Percentiles rank a stretch among this genome's conserved stretches.
Conservation (phyloP, 1,284 basidiomycete species). For the Trichosporon sp. region DNA sequence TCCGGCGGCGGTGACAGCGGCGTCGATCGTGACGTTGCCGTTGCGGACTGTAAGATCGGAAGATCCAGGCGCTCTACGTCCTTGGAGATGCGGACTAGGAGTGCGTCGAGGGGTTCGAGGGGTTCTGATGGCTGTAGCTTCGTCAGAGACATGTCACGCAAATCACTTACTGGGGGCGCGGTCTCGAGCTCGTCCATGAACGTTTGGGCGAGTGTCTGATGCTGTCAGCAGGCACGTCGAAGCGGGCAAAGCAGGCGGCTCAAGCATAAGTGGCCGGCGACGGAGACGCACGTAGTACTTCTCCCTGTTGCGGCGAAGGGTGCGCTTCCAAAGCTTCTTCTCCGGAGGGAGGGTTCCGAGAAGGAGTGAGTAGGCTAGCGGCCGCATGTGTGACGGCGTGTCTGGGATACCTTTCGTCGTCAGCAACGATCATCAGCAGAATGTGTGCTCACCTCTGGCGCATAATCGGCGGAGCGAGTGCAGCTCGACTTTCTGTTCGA, state of each 20-base stretch:
- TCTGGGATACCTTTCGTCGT: conserved; percentile 50
- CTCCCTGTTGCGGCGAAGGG: conserved; percentile 32
- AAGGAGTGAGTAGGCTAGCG: conserved; percentile 51
- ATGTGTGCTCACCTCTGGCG: conserved; percentile 41
- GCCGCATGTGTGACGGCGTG: conserved; percentile 51
- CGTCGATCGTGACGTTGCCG: conserved; percentile 33
- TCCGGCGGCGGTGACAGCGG: conserved; percentile 33
- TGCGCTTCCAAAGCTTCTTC: conserved; percentile 48
- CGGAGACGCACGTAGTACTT: conserved; percentile 46
- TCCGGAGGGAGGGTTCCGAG: conserved; percentile 45
- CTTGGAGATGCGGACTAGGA: conserved; percentile 46
- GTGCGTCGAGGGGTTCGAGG: conserved; percentile 38
- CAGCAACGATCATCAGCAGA: not conserved
- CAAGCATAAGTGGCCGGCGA: not conserved
- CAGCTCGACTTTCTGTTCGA: conserved; percentile 45
- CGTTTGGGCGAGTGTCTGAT: conserved; percentile 37
- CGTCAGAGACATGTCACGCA: not conserved
- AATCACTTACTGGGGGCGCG: conserved; percentile 31
- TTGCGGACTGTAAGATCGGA: conserved; percentile 42
- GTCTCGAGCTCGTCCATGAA: conserved; percentile 43
- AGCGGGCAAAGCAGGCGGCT: conserved; percentile 12
- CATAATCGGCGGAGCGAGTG: conserved; percentile 46
- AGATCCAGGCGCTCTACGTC: conserved; percentile 49
- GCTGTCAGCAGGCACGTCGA: conserved; percentile 23
- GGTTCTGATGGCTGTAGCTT: conserved; percentile 37